phyloP scores from a whole-genome alignment of 1,284 basidiomycete species.

The Ceratobasidium papillatum region DNA sequence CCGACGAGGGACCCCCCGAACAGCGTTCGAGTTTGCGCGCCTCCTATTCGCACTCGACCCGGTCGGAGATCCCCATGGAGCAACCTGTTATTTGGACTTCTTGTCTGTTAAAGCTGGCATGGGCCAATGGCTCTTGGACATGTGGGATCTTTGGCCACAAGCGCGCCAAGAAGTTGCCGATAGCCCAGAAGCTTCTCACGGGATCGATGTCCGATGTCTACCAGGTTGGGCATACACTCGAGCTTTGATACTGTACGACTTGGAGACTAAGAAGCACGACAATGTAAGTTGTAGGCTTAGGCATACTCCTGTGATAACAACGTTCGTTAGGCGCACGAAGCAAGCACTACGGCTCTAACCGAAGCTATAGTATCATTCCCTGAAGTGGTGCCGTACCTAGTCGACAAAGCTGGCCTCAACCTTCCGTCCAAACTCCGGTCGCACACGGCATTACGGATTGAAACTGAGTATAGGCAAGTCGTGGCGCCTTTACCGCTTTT shows the following conservation, averaged over 20 bases:
- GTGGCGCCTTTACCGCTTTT: slow-evolving; percentile 35
- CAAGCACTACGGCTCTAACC: slow-evolving; percentile 70
- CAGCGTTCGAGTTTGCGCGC: slow-evolving; percentile 88
- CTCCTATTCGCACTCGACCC: slow-evolving; percentile 85
- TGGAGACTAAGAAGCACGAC: slow-evolving; percentile 63
- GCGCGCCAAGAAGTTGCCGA: slow-evolving; percentile 46
- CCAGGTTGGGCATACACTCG: slow-evolving; percentile 85
- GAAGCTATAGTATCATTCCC: slow-evolving; percentile 82
- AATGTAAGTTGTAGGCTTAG: slow-evolving; percentile 53
- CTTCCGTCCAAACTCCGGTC: slow-evolving; percentile 67
- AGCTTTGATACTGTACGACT: slow-evolving; percentile 72
- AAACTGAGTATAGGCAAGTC: slow-evolving; percentile 69
- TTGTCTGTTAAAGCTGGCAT: slow-evolving; percentile 83
- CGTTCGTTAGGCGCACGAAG: slow-evolving; percentile 58
- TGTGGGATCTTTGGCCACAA: slow-evolving; percentile 62
- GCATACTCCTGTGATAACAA: background rate
- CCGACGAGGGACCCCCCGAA: slow-evolving; percentile 85
- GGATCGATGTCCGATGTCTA: slow-evolving; percentile 66
- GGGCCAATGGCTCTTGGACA: slow-evolving; percentile 77
- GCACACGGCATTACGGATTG: slow-evolving; percentile 71
- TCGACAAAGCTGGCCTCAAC: slow-evolving; percentile 80
- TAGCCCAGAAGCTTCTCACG: slow-evolving; percentile 48
- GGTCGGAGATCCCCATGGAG: slow-evolving; percentile 84
- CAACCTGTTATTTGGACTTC: slow-evolving; percentile 83
- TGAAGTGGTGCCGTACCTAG: slow-evolving; percentile 77